Base-by-base conservation (phyloP, 2,329 filamentous ascomycete species). In the Paradendryphiella salina region DNA sequence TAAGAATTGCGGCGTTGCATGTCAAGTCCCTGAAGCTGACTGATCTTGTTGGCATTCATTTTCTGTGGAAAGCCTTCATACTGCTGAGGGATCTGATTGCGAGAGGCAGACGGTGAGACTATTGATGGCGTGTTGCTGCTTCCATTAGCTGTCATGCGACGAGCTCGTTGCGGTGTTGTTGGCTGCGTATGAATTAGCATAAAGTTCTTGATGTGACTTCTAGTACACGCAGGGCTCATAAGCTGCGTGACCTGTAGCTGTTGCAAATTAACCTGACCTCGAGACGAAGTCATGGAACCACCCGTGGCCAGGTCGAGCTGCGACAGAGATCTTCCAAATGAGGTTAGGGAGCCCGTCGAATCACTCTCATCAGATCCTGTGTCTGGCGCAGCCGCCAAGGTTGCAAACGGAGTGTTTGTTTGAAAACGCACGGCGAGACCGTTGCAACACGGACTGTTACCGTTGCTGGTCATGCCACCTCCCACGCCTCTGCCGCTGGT, bases 281-380 rank as follows among this genome's bases (percentile, higher is more conserved):
- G 49, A 52, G 44, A 32, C 10, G 36, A 20, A 44, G 50, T 18
- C 36, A 15, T 23, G 11, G 28, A 8, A 29, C 21, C 11, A 14
- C 21, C 17, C 9, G 17, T 33, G 11, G 29, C 17, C 38, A 36
- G 37, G 2, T 23, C 46, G 26, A 46, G 15, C 18, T 50, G 33
- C 18, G 50, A 57, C 8, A 46, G 36, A n/a, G 57, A 57, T 33
- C 54, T 52, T 29, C 50, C 52, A 21, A 49, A 60, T 8, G 52
- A 57, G 11, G 49, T 46, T 2, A 38, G 37, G 14, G 57, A 56
- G 29, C 40, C 46, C 4, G 56, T 50, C 1, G 56, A 55, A 29
- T 49, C 40, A 17, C 55, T 59, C 17, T 43, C 51, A 20, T 54
- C 50, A 10, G 57, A 49, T 31, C 48, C 42, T 29, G 26, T 35